Evolutionary conservation across 78 protist genomes (phyloP), one percentile per base, ranked within the genome.

Genomic region (Ministeria vibrans): DNA sequence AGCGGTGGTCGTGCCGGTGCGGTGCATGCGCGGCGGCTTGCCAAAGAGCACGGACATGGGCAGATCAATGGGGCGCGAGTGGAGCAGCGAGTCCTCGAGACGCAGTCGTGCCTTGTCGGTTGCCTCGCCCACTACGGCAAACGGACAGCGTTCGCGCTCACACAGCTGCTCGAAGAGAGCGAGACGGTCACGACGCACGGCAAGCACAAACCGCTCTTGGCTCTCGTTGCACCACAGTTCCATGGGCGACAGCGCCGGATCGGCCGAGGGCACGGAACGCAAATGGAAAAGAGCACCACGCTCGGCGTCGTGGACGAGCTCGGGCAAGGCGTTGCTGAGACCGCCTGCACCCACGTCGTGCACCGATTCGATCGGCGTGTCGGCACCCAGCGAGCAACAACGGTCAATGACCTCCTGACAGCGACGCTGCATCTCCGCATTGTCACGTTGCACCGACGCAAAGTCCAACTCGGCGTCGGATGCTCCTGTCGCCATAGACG

Each of bases 391-490:
- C 64, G 79, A 73, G 66, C 84, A 78, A 53, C 80, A 79, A 7
- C 63, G 71, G 63, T 87, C 82, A 62, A 84, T 80, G 38, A 83
- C 86, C 75, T 64, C 75, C 23, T 43, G 73, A 49, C 75, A 68
- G 27, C 79, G 6, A 41, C 85, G 78, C 61, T 70, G 73, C 95
- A 95, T 90, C 79, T 95, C 96, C 25, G 96, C 94, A 78, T 93
- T 93, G 74, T 92, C 95, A 41, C 98, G 82, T 86, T 93, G 98
- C 32, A 95, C 98, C 0, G 96, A 93, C 36, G 90, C 83, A 82
- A 93, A 95, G 83, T 95, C 98, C 51, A 93, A 86, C 49, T 80
- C 92, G 4, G 59, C 74, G 34, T 0, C 44, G 25, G 73, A 41
- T 7, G 25, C 22, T 22, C 74, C 79, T 30, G 1, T 15, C 20